These are phyloP conservation scores for Psilocybe sp. DNA, from an alignment of 768 basidiomycete genomes.

Conservation along the genomic window DNA sequence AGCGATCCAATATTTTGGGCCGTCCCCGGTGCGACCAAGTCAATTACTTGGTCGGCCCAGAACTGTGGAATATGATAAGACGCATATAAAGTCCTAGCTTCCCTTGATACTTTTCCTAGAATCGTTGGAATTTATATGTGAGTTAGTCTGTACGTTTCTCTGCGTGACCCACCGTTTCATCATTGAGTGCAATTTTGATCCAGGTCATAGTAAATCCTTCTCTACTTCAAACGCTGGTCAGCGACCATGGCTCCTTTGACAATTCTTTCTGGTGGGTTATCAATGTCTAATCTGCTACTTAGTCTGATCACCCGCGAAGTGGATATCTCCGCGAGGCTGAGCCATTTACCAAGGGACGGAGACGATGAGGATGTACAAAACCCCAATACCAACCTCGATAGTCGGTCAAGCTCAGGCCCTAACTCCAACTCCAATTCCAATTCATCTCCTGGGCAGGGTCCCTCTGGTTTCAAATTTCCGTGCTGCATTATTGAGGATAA, in stretches of 20 bases:
- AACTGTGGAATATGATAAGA: slow-evolving; percentile 9
- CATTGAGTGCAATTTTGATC: background rate
- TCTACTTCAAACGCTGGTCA: background rate
- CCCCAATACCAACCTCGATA: background rate
- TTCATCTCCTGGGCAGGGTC: background rate
- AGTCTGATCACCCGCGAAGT: background rate
- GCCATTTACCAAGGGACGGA: background rate
- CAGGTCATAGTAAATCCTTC: slow-evolving; percentile 5
- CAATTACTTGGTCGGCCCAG: slow-evolving; percentile 10
- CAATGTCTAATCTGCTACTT: background rate
- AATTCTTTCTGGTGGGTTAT: slow-evolving; percentile 4
- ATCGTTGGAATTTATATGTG: slow-evolving; percentile 14
- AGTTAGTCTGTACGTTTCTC: slow-evolving; percentile 1
- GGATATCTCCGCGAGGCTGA: background rate
- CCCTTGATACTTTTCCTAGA: slow-evolving; percentile 12
- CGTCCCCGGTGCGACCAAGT: slow-evolving; percentile 15
- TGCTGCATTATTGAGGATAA: slow-evolving; percentile 29
- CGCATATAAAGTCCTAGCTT: slow-evolving; percentile 15
- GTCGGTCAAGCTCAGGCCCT: background rate
- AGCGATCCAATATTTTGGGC: slow-evolving; percentile 11
- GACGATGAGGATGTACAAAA: background rate
- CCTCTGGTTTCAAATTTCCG: background rate
- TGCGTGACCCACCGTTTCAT: slow-evolving; percentile 1
- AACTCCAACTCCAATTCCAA: background rate
- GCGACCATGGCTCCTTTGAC: slow-evolving; percentile 9